Evolutionary conservation across 768 basidiomycete species (phyloP).

Genomic region (Lepiota venenata): DNA sequence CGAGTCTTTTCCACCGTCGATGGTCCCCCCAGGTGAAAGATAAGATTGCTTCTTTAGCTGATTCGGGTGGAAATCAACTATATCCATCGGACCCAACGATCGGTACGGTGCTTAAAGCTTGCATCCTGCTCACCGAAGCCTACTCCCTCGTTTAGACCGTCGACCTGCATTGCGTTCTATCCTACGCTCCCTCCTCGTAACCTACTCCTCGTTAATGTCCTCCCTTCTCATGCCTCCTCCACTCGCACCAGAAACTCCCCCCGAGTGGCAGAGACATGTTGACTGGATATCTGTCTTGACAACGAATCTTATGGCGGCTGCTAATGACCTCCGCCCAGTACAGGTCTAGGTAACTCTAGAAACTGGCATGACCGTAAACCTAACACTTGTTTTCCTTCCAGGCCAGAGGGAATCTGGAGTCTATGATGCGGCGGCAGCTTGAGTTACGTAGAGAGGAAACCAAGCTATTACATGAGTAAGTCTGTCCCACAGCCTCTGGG

Average conservation of each 20-base stretch:
- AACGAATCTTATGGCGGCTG: conserved; percentile 87
- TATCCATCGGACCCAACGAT: conserved; percentile 70
- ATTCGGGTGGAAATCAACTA: conserved; percentile 75
- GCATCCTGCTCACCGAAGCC: background rate
- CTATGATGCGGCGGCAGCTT: conserved; percentile 78
- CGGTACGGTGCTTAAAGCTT: conserved; percentile 38
- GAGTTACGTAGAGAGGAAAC: conserved; percentile 75
- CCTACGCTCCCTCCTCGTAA: conserved; percentile 73
- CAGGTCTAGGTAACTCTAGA: conserved; percentile 46
- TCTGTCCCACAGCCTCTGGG: conserved; percentile 2
- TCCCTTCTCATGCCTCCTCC: conserved; percentile 65
- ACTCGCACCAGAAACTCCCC: conserved; percentile 38
- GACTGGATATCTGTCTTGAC: conserved; percentile 81
- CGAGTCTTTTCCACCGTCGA: conserved; percentile 7
- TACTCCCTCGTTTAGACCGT: conserved; percentile 50
- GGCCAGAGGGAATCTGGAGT: conserved; percentile 80
- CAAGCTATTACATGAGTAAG: conserved; percentile 62
- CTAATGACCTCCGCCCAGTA: conserved; percentile 85
- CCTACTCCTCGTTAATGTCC: conserved; percentile 71
- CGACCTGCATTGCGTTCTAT: conserved; percentile 71
- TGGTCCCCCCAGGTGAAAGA: conserved; percentile 64
- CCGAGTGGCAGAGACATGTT: conserved; percentile 72
- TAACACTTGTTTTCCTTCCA: conserved; percentile 21
- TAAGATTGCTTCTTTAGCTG: conserved; percentile 75
- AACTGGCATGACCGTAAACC: background rate